phyloP scores from a whole-genome alignment of 257 asterid genomes.

The Lavandula angustifolia region DNA sequence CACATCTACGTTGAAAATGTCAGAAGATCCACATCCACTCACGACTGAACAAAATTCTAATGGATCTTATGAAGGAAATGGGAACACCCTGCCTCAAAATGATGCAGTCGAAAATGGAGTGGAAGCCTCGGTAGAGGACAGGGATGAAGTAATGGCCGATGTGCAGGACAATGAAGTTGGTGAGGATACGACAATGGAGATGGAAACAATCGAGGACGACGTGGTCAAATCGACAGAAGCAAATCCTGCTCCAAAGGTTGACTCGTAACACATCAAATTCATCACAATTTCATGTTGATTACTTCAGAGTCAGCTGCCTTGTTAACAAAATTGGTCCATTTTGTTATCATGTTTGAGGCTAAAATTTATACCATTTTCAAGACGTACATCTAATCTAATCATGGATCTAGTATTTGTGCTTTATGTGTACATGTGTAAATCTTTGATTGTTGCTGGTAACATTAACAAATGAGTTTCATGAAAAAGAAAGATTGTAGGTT shows the following conservation, averaged over 20 bases:
- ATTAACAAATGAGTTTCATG: too few species aligned
- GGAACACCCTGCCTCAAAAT: conserved; percentile 31
- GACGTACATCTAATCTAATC: background rate
- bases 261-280: conserved; percentile 32
- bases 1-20: conserved; percentile 60
- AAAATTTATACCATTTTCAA: background rate
- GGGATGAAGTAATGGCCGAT: conserved; percentile 82
- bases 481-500: too few species aligned
- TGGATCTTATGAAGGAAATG: conserved; percentile 42
- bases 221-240: conserved; percentile 60
- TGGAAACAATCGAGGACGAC: conserved; percentile 69
- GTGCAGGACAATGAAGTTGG: conserved; percentile 61
- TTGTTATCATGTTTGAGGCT: conserved; percentile 1
- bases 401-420: background rate
- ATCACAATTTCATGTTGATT: background rate
- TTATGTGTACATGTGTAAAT: background rate
- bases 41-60: conserved; percentile 41
- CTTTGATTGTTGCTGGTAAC: too few species aligned
- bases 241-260: conserved; percentile 48
- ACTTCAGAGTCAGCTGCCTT: too few species aligned
- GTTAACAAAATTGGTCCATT: too few species aligned
- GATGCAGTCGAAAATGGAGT: conserved; percentile 54
- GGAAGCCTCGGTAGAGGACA: conserved; percentile 47
- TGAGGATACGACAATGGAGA: conserved; percentile 61
- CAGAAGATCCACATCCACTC: conserved; percentile 46